phyloP scores from a whole-genome alignment of 2,329 filamentous ascomycete species.

The Zelopaecilomyces penicillatus region DNA sequence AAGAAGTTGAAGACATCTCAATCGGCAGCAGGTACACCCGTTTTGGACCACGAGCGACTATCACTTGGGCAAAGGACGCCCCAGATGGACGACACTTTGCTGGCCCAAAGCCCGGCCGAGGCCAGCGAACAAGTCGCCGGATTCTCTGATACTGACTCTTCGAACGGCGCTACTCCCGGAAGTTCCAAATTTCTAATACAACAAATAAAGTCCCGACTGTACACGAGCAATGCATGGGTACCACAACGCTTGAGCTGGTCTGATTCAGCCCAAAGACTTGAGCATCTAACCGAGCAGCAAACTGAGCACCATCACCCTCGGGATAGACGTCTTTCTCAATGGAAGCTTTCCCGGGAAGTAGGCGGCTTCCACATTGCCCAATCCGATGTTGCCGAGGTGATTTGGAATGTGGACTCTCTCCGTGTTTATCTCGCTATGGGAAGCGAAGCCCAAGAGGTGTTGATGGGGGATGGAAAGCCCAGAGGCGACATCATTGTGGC shows the following conservation, averaged over 20 bases:
- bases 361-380: constrained; percentile 43
- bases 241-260: constrained; percentile 51
- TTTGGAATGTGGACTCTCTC: constrained; percentile 33
- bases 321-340: constrained; percentile 33
- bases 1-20: constrained; percentile 28
- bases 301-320: constrained; percentile 49
- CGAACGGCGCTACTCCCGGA: constrained; percentile 35
- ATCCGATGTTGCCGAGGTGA: constrained; percentile 37
- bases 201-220: constrained; percentile 41
- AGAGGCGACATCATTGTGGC: constrained; percentile 40
- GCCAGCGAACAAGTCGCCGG: not conserved
- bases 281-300: constrained; percentile 35
- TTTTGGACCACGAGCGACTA: no score
- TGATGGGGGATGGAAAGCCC: constrained; percentile 22
- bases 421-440: constrained; percentile 35
- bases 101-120: not conserved
- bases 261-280: constrained; percentile 31
- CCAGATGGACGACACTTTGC: no score
- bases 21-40: constrained; percentile 18
- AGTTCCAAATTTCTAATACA: constrained; percentile 43
- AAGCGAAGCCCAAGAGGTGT: constrained; percentile 16
- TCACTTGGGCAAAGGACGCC: no score
- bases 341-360: constrained; percentile 42
- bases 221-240: constrained; percentile 37
- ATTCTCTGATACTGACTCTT: constrained; percentile 38